These are phyloP conservation scores for Verticillium longisporum DNA, from an alignment of 2,329 filamentous ascomycete species.

Conservation along the genomic window DNA sequence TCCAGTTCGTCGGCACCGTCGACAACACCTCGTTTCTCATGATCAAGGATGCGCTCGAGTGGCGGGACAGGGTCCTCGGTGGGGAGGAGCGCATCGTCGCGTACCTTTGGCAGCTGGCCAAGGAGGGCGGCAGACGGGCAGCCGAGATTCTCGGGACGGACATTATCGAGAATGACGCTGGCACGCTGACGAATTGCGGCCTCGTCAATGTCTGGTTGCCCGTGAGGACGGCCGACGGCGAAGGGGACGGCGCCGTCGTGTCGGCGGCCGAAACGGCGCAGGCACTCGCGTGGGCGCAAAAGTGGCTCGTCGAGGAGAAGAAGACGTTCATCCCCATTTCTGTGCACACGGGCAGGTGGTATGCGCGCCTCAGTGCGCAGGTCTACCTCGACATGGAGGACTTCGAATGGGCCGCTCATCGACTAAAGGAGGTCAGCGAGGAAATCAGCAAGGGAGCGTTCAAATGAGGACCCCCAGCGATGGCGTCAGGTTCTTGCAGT, in stretches of 20 bases:
- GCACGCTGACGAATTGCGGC: constrained; percentile 57
- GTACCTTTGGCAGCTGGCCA: constrained; percentile 59
- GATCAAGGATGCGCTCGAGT: constrained; percentile 64
- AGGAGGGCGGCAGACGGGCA: constrained; percentile 52
- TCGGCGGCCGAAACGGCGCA: constrained; percentile 20
- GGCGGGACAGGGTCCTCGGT: constrained; percentile 60
- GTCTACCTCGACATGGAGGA: constrained; percentile 74
- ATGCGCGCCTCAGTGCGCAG: constrained; percentile 71
- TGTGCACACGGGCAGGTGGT: constrained; percentile 55
- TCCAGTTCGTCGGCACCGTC: constrained; percentile 70
- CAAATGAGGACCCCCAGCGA: neutral
- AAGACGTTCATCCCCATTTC: constrained; percentile 66
- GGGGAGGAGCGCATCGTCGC: constrained; percentile 64
- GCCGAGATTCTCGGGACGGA: constrained; percentile 62
- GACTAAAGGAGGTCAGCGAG: constrained; percentile 44
- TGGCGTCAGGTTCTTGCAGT: too few relatives aligned
- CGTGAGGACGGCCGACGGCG: constrained; percentile 29
- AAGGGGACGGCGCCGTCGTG: neutral
- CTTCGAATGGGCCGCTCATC: constrained; percentile 62
- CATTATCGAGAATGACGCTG: constrained; percentile 59
- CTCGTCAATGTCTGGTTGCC: constrained; percentile 73
- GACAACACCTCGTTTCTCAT: constrained; percentile 69
- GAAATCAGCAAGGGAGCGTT: constrained; percentile 24
- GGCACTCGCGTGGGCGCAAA: constrained; percentile 52
- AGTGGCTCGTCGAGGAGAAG: constrained; percentile 48